phyloP scores from a whole-genome alignment of 129 eudicot genomes.

The Flaveria robusta region DNA sequence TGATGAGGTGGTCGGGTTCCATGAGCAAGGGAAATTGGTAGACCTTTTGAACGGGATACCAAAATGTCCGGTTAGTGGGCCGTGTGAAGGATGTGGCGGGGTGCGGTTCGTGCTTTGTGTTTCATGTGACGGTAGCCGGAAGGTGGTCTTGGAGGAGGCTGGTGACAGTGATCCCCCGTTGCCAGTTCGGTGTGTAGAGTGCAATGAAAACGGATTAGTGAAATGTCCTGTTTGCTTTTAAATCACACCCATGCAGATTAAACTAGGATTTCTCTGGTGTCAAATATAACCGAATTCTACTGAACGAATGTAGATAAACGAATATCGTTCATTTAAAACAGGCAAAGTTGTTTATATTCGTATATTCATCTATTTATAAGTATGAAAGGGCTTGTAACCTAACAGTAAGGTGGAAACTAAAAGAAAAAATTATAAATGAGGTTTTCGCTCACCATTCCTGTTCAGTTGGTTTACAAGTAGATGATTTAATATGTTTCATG shows the following conservation, averaged over 20 bases:
- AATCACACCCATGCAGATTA: neutral
- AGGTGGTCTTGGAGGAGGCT: slow-evolving; percentile 39
- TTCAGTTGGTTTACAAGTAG: too few species aligned
- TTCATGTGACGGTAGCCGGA: slow-evolving; percentile 67
- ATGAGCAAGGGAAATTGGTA: slow-evolving; percentile 41
- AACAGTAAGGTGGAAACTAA: too few species aligned
- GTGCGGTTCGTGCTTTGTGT: slow-evolving; percentile 61
- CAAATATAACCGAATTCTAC: neutral
- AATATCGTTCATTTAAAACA: too few species aligned
- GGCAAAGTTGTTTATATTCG: too few species aligned
- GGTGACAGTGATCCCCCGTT: neutral
- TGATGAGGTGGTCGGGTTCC: slow-evolving; percentile 65
- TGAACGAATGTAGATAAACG: too few species aligned
- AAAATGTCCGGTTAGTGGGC: slow-evolving; percentile 16
- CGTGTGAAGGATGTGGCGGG: slow-evolving; percentile 73
- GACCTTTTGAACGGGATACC: slow-evolving; percentile 55
- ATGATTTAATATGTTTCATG: too few species aligned
- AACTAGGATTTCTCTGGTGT: neutral
- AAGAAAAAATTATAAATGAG: too few species aligned
- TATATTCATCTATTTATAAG: too few species aligned
- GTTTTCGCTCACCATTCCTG: too few species aligned
- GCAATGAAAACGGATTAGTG: slow-evolving; percentile 81
- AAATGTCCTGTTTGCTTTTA: slow-evolving; percentile 66
- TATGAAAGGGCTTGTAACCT: too few species aligned
- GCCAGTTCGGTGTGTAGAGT: slow-evolving; percentile 46